phyloP scores from a whole-genome alignment of 2,329 filamentous ascomycete genomes.

The Nothopassalora personata region DNA sequence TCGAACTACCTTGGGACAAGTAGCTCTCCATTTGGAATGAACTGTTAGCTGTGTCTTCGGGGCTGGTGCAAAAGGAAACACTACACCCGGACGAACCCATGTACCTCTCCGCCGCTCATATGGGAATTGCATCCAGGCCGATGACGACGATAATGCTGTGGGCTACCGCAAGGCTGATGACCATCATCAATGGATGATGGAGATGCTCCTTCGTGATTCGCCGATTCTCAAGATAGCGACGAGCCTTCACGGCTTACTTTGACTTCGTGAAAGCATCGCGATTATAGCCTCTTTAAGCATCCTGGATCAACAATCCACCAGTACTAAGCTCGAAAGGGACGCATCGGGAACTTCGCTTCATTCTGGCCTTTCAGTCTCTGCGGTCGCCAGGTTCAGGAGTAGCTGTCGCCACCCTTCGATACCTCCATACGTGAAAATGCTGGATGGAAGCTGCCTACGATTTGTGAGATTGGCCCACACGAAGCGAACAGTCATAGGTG shows the following conservation, averaged over 20 bases:
- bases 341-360: too few relatives aligned
- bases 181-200: too few relatives aligned
- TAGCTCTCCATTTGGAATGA: background rate
- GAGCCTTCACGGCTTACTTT: background rate
- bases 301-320: too few relatives aligned
- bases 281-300: too few relatives aligned
- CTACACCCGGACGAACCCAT: background rate
- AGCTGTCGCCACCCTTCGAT: too few relatives aligned
- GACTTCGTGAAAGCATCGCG: background rate
- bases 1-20: background rate
- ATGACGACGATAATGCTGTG: background rate
- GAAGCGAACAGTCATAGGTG: background rate
- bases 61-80: background rate
- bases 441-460: background rate
- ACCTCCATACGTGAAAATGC: too few relatives aligned
- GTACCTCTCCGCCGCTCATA: background rate
- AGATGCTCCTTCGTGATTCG: background rate
- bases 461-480: background rate
- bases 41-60: background rate
- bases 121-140: background rate
- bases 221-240: background rate
- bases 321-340: too few relatives aligned
- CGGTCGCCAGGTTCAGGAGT: too few relatives aligned
- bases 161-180: background rate
- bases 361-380: too few relatives aligned